Evolutionary conservation across 1,284 basidiomycete genomes (phyloP).

Genomic region (Fomes fomentarius): DNA sequence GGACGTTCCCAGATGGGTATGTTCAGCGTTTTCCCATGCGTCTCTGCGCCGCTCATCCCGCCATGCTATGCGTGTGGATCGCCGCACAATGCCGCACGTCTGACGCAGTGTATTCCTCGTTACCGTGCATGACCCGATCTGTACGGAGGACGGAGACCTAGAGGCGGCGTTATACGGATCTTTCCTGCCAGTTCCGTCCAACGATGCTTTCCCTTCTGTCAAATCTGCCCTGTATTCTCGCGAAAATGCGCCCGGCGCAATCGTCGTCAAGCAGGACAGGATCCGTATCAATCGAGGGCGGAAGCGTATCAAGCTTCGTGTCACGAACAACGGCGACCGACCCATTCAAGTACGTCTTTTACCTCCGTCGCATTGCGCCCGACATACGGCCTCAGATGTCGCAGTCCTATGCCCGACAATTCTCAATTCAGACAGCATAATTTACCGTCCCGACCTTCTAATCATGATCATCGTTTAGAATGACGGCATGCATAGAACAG

Average conservation of each 20-base stretch:
- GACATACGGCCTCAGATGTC: too few relatives aligned
- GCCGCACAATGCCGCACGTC: slow-evolving; percentile 12
- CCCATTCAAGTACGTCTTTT: slow-evolving; percentile 78
- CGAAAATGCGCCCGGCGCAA: slow-evolving; percentile 72
- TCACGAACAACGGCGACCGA: slow-evolving; percentile 93
- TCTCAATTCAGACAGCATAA: neutral
- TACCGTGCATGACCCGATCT: slow-evolving; percentile 93
- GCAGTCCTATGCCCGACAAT: too few relatives aligned
- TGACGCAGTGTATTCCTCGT: slow-evolving; percentile 87
- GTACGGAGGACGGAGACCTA: slow-evolving; percentile 81
- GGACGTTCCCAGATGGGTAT: slow-evolving; percentile 85
- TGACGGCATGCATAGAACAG: neutral
- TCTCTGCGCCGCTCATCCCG: neutral
- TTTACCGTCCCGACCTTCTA: neutral
- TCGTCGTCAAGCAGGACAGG: slow-evolving; percentile 68
- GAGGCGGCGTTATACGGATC: slow-evolving; percentile 88
- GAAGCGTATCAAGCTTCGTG: slow-evolving; percentile 70
- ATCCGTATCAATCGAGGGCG: slow-evolving; percentile 81
- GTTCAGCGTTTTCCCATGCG: slow-evolving; percentile 27
- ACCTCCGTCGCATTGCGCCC: neutral
- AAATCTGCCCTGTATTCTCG: slow-evolving; percentile 51
- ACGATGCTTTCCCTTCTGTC: slow-evolving; percentile 64
- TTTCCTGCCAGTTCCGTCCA: slow-evolving; percentile 82
- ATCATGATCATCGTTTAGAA: neutral
- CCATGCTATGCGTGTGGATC: neutral